phyloP scores from a whole-genome alignment of 345 rosid species.

The Rubroshorea leprosula region DNA sequence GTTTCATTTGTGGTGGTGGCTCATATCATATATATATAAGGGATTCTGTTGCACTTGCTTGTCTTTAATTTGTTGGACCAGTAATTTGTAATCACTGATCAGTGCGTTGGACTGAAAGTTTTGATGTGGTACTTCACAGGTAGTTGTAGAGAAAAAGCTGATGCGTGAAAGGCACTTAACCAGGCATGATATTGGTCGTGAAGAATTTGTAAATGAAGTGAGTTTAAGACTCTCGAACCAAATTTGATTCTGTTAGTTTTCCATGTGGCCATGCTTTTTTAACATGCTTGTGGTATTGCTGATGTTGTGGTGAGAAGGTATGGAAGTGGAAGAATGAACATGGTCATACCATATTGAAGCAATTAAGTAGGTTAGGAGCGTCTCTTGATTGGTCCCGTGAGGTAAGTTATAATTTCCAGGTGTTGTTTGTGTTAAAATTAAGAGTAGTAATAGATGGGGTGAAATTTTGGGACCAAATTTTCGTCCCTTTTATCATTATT shows the following conservation, averaged over 20 bases:
- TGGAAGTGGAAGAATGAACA: constrained; percentile 88
- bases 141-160: constrained; percentile 85
- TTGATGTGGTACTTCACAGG: no score
- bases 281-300: constrained; percentile 7
- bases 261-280: not conserved
- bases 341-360: constrained; percentile 73
- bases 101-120: no score
- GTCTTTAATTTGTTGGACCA: no score
- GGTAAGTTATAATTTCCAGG: constrained; percentile 51
- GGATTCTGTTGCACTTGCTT: no score
- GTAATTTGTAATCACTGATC: no score
- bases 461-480: no score
- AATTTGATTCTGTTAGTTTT: constrained; percentile 13
- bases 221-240: constrained; percentile 18
- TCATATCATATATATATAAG: no score
- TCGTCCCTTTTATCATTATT: not conserved
- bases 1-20: no score
- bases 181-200: constrained; percentile 94
- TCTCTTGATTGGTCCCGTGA: constrained; percentile 99
- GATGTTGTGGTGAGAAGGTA: constrained; percentile 40
- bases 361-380: constrained; percentile 74
- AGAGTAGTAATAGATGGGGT: no score
- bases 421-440: no score
- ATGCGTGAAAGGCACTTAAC: constrained; percentile 73
- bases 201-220: constrained; percentile 73